phyloP scores from a whole-genome alignment of 441 rosid species.

The Adansonia madagascariensis region DNA sequence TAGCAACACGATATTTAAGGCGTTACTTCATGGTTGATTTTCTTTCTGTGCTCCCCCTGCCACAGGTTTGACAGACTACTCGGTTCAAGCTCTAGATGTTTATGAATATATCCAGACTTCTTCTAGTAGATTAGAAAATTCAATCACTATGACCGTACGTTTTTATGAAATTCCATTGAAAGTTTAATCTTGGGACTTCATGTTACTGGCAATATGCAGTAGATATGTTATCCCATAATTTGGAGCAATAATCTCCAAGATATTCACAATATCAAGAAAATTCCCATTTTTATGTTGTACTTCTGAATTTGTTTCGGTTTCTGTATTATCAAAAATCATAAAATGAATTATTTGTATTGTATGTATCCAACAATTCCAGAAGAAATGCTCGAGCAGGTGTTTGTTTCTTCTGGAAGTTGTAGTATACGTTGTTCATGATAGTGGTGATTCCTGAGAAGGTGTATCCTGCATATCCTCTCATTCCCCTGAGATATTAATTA shows the following conservation, averaged over 20 bases:
- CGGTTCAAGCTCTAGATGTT: constrained; percentile 1
- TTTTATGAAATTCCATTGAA: background rate
- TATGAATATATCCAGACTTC: background rate
- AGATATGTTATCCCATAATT: background rate
- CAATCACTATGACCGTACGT: background rate
- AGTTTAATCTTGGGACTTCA: background rate
- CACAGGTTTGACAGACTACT: constrained; percentile 60
- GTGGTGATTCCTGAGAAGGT: too few relatives aligned
- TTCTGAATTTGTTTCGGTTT: background rate
- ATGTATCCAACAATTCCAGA: too few relatives aligned
- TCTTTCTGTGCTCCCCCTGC: constrained; percentile 84
- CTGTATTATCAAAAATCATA: background rate
- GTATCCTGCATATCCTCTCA: too few relatives aligned
- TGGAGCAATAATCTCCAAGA: background rate
- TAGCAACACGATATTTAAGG: constrained; percentile 68
- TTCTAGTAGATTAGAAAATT: background rate
- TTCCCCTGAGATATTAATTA: too few relatives aligned
- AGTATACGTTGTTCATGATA: too few relatives aligned
- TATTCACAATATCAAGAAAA: background rate
- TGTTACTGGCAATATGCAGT: background rate
- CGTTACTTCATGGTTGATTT: constrained; percentile 80
- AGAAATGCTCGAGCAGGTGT: too few relatives aligned
- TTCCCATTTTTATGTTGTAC: background rate
- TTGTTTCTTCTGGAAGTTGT: too few relatives aligned
- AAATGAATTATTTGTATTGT: too few relatives aligned